Evolutionary conservation across 352 stramenopile genomes (phyloP).

Genomic region (Halophytophthora polymorphica): DNA sequence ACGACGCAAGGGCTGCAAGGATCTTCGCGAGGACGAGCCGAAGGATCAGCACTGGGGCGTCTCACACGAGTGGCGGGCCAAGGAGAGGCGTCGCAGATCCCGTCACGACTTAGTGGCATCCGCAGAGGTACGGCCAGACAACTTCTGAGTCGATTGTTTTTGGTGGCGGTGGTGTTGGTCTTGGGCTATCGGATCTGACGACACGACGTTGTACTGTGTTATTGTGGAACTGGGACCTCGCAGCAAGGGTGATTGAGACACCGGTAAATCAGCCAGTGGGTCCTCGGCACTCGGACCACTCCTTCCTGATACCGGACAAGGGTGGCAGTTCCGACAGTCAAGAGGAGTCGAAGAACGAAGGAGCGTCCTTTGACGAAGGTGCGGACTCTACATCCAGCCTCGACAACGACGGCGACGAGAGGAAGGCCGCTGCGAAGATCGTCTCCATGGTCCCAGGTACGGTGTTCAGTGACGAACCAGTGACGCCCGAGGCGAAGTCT

Average conservation of each 20-base stretch:
- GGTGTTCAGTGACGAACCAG: background rate
- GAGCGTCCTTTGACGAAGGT: conserved; percentile 5
- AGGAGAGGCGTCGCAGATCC: too few species aligned
- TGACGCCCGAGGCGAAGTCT: too few species aligned
- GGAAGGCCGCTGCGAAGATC: background rate
- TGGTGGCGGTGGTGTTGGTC: too few species aligned
- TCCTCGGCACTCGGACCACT: conserved; percentile 2
- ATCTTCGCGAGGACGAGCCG: too few species aligned
- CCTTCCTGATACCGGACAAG: conserved; percentile 10
- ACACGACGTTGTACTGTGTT: too few species aligned
- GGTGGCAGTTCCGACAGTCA: conserved; percentile 10
- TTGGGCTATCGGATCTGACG: too few species aligned
- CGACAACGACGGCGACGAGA: conserved; percentile 3
- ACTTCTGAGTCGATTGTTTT: too few species aligned
- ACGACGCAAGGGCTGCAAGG: too few species aligned
- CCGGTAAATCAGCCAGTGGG: background rate
- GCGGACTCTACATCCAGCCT: background rate
- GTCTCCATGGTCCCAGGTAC: conserved; percentile 3
- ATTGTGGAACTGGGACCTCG: background rate
- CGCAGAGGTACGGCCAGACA: too few species aligned
- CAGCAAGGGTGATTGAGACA: conserved; percentile 7
- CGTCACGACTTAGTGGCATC: too few species aligned
- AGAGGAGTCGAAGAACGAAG: conserved; percentile 9
- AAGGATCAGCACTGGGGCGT: too few species aligned
- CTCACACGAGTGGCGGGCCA: too few species aligned